Base-by-base conservation (phyloP, 768 basidiomycete species). In the Suillus hirtellus region DNA sequence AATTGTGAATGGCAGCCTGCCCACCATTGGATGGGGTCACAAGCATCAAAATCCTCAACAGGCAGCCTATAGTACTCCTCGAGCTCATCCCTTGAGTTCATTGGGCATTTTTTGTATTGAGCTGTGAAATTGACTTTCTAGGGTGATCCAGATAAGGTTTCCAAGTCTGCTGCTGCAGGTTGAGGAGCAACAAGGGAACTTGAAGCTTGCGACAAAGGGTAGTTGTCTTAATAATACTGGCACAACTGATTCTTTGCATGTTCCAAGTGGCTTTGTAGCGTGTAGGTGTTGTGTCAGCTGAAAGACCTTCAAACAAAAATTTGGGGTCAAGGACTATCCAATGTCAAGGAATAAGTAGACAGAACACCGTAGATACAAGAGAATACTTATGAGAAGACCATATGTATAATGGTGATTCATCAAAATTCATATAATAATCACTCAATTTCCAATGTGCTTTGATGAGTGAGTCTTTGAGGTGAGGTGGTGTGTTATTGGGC, bases 21-120 rank as follows among this genome's bases (percentile, higher is more conserved):
- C 44, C 44, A 46, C 44, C 44, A 46, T 46, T 46, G 44, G 44
- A 46, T 21, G 44, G n/a, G 44, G 44, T 46, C 47, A 49, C 24
- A 27, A 2, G 47, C 47, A 49, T 49, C 21, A 15, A 49, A 49
- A 2, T 49, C 47, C 4, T 49, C 47, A 0, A 5, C 0, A 0
- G 21, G 47, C 47, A 49, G 47, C 47, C 21, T 49, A 49, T 24
- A 49, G 1, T 49, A 49, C 21, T 49, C 47, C 47, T 49, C 12
- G 1, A 49, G 47, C 12, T 49, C 12, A 5, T 49, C 47, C 11
- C 5, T 49, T 2, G 4, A 49, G 47, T 14, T 49, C 5, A 2
- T 49, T 49, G 47, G 47, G 0, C 21, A 12, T 14, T 49, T 49
- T 2, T 49, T 49, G 4, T 49, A 49, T 1, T 24, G 5, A 4